These are phyloP conservation scores for Telopea speciosissima DNA, from an alignment of 177 flowering plant genomes.

Conservation along the genomic window DNA sequence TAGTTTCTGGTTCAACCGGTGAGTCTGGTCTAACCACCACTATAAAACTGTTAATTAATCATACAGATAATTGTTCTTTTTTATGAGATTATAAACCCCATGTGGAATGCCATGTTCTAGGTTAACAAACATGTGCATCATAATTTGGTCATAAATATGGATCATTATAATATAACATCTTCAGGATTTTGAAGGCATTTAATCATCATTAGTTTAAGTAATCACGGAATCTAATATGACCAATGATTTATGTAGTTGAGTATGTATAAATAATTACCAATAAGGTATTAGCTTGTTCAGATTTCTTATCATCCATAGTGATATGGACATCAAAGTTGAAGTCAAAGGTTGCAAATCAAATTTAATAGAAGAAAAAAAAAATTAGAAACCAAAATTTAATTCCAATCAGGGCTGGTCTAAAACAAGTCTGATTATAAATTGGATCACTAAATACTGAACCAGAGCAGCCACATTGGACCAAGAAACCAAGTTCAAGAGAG, in stretches of 20 bases:
- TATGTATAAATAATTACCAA: not conserved
- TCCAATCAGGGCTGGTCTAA: too few species aligned
- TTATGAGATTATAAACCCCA: not conserved
- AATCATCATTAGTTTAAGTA: too few species aligned
- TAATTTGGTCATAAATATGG: not conserved
- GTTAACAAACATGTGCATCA: not conserved
- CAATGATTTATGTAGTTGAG: not conserved
- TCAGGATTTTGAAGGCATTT: not conserved
- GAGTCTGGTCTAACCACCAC: too few species aligned
- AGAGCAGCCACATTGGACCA: not conserved
- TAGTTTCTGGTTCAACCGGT: too few species aligned
- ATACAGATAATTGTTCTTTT: too few species aligned
- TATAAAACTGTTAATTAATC: too few species aligned
- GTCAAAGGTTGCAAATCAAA: not conserved
- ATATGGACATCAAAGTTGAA: not conserved
- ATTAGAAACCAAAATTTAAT: too few species aligned
- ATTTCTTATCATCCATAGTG: not conserved
- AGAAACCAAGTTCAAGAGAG: too few species aligned
- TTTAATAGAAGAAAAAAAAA: too few species aligned
- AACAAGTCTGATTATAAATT: too few species aligned
- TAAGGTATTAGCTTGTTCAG: not conserved
- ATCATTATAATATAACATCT: not conserved
- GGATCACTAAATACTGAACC: too few species aligned
- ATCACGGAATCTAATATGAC: not conserved
- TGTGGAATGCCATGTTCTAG: not conserved